A percentile compares a stretch with the other conserved stretches of the same genome.
Conservation (phyloP, 1,139 yeast species). For the Maudiozyma humilis region DNA sequence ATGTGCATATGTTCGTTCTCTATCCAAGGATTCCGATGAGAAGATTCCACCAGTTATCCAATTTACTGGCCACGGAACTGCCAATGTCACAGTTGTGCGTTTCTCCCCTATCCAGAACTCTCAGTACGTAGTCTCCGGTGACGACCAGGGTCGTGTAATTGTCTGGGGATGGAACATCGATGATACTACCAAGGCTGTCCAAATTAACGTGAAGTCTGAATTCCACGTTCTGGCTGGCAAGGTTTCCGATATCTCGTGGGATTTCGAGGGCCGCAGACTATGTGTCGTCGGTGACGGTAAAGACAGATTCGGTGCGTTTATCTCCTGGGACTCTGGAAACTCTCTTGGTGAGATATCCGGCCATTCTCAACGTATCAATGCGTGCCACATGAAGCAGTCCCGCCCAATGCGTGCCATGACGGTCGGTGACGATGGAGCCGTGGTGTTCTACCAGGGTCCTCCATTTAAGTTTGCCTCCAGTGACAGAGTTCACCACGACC, state of each 20-base stretch:
- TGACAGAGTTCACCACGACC: conserved; percentile 57
- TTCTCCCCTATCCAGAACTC: conserved; percentile 73
- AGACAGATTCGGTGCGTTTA: conserved; percentile 86
- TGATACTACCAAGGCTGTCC: conserved; percentile 29
- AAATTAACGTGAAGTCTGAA: conserved; percentile 66
- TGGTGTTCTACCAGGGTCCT: conserved; percentile 85
- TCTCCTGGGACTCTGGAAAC: conserved; percentile 90
- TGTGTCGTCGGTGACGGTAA: conserved; percentile 95
- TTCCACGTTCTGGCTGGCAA: conserved; percentile 76
- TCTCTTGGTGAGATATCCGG: conserved; percentile 94
- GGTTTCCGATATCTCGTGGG: conserved; percentile 85
- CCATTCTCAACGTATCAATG: conserved; percentile 76
- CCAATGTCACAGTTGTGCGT: conserved; percentile 68
- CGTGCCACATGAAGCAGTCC: conserved; percentile 76
- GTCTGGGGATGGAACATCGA: conserved; percentile 57
- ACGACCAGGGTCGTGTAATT: conserved; percentile 75
- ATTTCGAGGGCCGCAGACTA: conserved; percentile 73
- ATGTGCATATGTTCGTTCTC: conserved; percentile 64
- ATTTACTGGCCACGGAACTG: conserved; percentile 58
- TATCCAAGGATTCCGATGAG: conserved; percentile 36
- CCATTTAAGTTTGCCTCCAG: conserved; percentile 81
- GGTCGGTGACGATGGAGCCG: conserved; percentile 76
- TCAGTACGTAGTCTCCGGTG: conserved; percentile 85
- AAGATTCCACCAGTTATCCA: conserved; percentile 40
- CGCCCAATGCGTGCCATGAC: conserved; percentile 94